phyloP scores from a whole-genome alignment of 164 flowering plant species.

The Umbilicus rupestris region DNA sequence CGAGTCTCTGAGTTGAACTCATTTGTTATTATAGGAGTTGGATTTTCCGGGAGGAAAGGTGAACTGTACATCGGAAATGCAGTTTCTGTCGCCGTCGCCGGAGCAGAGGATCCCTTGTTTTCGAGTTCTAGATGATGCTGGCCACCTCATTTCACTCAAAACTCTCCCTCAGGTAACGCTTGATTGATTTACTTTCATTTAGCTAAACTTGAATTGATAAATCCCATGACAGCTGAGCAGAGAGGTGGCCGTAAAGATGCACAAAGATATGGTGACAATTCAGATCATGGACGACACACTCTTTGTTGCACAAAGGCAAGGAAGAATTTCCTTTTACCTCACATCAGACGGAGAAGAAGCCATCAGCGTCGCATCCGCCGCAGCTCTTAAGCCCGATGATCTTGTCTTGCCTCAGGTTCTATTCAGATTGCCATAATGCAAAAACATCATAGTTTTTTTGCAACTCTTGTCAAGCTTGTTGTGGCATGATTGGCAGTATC shows the following conservation, averaged over 20 bases:
- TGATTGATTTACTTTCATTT: background rate
- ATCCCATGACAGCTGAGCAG: no score
- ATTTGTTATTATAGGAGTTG: no score
- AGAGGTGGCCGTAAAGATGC: no score
- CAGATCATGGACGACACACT: no score
- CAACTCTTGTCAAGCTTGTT: background rate
- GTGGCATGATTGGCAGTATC: constrained; percentile 42
- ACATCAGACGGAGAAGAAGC: no score
- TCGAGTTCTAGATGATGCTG: constrained; percentile 38
- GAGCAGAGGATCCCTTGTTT: constrained; percentile 32
- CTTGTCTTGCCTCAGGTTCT: no score
- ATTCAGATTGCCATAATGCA: no score
- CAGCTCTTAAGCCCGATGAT: no score
- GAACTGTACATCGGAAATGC: background rate
- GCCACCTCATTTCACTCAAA: constrained; percentile 13
- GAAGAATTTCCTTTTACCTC: no score
- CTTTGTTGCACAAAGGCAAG: no score
- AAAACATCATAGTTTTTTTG: background rate
- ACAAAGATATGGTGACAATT: no score
- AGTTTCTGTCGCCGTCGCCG: constrained; percentile 18
- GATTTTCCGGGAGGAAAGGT: background rate
- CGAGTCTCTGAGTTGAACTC: background rate
- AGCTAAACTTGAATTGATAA: background rate
- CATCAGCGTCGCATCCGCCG: no score
- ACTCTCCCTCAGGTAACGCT: constrained; percentile 21